phyloP scores from a whole-genome alignment of 352 stramenopile species.

The Elongisporangium prolatum region DNA sequence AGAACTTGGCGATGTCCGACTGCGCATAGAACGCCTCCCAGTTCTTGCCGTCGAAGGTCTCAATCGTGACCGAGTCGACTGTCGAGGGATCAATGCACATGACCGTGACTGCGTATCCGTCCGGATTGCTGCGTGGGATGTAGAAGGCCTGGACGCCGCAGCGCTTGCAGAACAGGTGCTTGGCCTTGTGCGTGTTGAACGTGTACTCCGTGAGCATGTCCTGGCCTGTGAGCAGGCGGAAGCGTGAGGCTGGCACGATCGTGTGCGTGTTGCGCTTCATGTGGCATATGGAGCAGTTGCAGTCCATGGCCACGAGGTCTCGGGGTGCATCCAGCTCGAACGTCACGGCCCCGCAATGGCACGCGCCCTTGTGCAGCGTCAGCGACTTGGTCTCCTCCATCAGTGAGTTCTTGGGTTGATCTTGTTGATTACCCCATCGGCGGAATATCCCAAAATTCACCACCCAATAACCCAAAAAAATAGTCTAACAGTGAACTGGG shows the following conservation, averaged over 20 bases:
- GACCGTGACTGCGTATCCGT: slow-evolving; percentile 72
- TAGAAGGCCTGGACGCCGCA: slow-evolving; percentile 84
- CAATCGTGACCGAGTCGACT: slow-evolving; percentile 46
- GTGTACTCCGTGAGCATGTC: slow-evolving; percentile 69
- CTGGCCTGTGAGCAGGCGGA: slow-evolving; percentile 39
- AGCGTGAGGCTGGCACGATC: slow-evolving; percentile 51
- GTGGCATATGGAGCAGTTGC: slow-evolving; percentile 82
- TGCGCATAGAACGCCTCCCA: slow-evolving; percentile 42
- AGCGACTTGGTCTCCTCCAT: slow-evolving; percentile 3
- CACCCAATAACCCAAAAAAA: too few species aligned
- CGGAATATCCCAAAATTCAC: too few species aligned
- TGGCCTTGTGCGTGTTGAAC: slow-evolving; percentile 75
- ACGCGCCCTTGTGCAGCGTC: slow-evolving; percentile 42
- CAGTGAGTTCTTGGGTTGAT: too few species aligned
- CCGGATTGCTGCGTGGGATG: slow-evolving; percentile 74
- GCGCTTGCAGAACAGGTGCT: slow-evolving; percentile 77
- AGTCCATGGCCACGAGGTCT: slow-evolving; percentile 58
- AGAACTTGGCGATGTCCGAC: slow-evolving; percentile 37
- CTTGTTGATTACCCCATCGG: too few species aligned
- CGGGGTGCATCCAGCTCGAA: slow-evolving; percentile 65
- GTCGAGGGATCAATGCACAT: slow-evolving; percentile 53
- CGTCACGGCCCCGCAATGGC: slow-evolving; percentile 64
- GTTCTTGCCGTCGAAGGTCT: slow-evolving; percentile 71
- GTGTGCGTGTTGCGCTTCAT: slow-evolving; percentile 80
- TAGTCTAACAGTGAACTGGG: too few species aligned